Percentiles rank a stretch among this genome's conserved stretches.
phyloP scores from a whole-genome alignment of 768 basidiomycete species.

The Tricholoma sp. region DNA sequence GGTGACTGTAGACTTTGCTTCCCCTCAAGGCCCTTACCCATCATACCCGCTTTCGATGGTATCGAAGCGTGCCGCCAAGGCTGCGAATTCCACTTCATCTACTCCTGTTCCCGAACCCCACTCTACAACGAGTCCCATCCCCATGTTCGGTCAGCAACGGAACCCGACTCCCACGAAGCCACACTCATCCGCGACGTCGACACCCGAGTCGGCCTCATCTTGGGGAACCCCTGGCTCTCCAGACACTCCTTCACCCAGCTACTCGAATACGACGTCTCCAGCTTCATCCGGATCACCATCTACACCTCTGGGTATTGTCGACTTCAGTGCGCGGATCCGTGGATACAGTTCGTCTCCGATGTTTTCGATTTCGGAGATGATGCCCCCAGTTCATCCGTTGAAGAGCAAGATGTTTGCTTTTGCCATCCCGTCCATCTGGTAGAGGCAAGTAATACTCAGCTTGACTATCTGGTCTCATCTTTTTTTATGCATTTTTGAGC shows the following conservation, averaged over 20 bases:
- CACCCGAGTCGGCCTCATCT: slow-evolving; percentile 21
- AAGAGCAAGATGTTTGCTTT: slow-evolving; percentile 64
- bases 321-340: slow-evolving; percentile 45
- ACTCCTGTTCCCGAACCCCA: slow-evolving; percentile 39
- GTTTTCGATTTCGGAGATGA: slow-evolving; percentile 29
- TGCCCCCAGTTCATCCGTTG: slow-evolving; percentile 34
- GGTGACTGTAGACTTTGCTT: slow-evolving; percentile 55
- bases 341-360: slow-evolving; percentile 34
- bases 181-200: slow-evolving; percentile 24
- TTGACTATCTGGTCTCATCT: slow-evolving; percentile 18
- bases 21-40: slow-evolving; percentile 50
- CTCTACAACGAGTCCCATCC: slow-evolving; percentile 42
- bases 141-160: slow-evolving; percentile 36
- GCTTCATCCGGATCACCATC: slow-evolving; percentile 59
- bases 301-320: slow-evolving; percentile 51
- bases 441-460: slow-evolving; percentile 20
- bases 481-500: slow-evolving; percentile 6
- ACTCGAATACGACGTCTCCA: slow-evolving; percentile 50
- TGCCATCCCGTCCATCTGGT: slow-evolving; percentile 60
- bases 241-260: slow-evolving; percentile 51
- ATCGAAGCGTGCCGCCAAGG: slow-evolving; percentile 52
- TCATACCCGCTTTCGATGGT: slow-evolving; percentile 58
- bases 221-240: slow-evolving; percentile 33
- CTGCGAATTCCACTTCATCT: slow-evolving; percentile 32
- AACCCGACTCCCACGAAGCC: slow-evolving; percentile 27